phyloP scores from a whole-genome alignment of 805 yeast species.

The Ogataea siamensis region DNA sequence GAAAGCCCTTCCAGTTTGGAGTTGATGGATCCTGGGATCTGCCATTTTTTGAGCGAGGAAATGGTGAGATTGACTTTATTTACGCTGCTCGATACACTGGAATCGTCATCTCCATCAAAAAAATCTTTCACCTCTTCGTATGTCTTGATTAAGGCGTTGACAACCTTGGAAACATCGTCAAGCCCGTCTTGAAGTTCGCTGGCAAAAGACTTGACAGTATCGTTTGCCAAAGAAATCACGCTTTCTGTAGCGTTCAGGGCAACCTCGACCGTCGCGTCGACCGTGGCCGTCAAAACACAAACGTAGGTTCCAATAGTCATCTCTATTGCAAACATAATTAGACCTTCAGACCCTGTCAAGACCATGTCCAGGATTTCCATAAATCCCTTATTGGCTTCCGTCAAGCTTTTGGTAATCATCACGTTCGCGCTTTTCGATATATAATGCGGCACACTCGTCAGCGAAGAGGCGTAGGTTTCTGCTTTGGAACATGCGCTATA shows the following conservation, averaged over 20 bases:
- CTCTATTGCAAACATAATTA: slow-evolving; percentile 65
- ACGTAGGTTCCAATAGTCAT: slow-evolving; percentile 82
- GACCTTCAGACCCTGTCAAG: slow-evolving; percentile 54
- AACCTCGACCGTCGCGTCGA: slow-evolving; percentile 68
- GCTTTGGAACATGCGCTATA: slow-evolving; percentile 45
- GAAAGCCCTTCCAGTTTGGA: slow-evolving; percentile 50
- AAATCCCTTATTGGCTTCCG: slow-evolving; percentile 47
- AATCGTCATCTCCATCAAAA: slow-evolving; percentile 47
- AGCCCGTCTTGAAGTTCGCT: slow-evolving; percentile 66
- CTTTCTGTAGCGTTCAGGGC: slow-evolving; percentile 73
- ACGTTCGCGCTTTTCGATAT: slow-evolving; percentile 53
- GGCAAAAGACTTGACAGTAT: slow-evolving; percentile 52
- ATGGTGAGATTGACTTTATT: slow-evolving; percentile 58
- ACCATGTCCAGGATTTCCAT: slow-evolving; percentile 43
- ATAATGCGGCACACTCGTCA: slow-evolving; percentile 53
- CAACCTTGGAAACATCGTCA: slow-evolving; percentile 51
- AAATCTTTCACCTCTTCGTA: slow-evolving; percentile 48
- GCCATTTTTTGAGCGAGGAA: slow-evolving; percentile 49
- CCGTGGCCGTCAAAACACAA: slow-evolving; percentile 72
- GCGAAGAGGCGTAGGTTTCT: slow-evolving; percentile 36
- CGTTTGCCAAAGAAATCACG: slow-evolving; percentile 59
- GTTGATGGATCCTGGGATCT: slow-evolving; percentile 67
- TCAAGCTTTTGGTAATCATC: slow-evolving; percentile 46
- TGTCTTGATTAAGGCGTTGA: slow-evolving; percentile 51
- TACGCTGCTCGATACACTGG: slow-evolving; percentile 35